Base-by-base conservation (phyloP, 2,329 filamentous ascomycete species). In the Xylaria digitata region DNA sequence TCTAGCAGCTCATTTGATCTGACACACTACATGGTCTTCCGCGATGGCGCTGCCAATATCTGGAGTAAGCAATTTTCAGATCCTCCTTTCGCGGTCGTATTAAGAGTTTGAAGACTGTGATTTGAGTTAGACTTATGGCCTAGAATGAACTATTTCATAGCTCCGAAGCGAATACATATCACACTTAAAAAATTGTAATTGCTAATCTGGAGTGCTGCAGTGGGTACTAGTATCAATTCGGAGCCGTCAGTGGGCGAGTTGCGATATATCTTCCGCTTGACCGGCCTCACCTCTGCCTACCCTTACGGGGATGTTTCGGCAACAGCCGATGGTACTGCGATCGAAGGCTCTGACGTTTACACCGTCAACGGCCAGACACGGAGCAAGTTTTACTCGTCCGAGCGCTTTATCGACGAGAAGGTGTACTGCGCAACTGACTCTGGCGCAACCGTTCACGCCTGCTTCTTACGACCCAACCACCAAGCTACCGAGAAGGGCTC, bases 351-450 rank as follows among this genome's bases (percentile, higher is more conserved):
- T 2, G 81, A 82, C 66, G 80, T 82, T 43, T 88, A 81, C 69
- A 62, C 82, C 9, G 85, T 88, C 9, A 75, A 77, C 50, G 82
- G 84, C n/a, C 78, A 89, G 70, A 89, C 86, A 0, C 82, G 87
- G 46, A 85, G 83, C 78, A 89, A 89, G 76, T 89, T 89, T 78
- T 89, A 87, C 75, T 87, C 85, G 0, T 85, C 84, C 32, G 80
- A 89, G 64, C 82, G 86, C 23, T 89, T 89, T 74, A 88, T 89
- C 65, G 87, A 89, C 63, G 85, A 89, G 69, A 76, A 82, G 19
- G 81, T 85, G 26, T 86, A 89, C 73, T 88, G 87, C 70, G 68
- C 81, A 73, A 79, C 76, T 1, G 74, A 76, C 26, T 70, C 72
- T 5, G 73, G 69, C 8, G 70, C 70, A 13, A 72, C 67, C 7